Base-by-base conservation (phyloP, 495 filamentous ascomycete species). In the Annulohypoxylon maeteangense region DNA sequence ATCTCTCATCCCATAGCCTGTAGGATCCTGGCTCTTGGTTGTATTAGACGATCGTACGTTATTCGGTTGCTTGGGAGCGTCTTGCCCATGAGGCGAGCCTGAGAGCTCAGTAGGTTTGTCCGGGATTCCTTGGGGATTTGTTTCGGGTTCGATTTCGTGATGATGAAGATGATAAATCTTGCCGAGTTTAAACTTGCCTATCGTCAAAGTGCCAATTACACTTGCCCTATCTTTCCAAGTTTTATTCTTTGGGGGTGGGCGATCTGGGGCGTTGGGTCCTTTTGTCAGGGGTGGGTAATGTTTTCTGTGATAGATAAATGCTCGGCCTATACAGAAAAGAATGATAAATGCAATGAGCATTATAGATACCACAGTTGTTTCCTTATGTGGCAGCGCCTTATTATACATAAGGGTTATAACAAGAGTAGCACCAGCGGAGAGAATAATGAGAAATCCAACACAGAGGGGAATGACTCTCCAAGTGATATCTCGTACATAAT, bases 401-500 rank as follows among this genome's bases (percentile, higher is more conserved):
- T 66, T 6, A 45, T 40, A 50, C 22, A 22, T 3, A 7, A 75
- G 14, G 40, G 69, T 74, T 32, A 60, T 29, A 11, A 51, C 32
- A 31, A 77, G 58, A 20, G 75, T 57, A 20, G 25, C 67, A 25
- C 72, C 69, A 8, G 56, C 14, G 8, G 72, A 71, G 57, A 77
- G 60, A 20, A 66, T 5, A 12, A 73, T 47, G 20, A 77, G 72
- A 27, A 40, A 32, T 10, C 60, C 16, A 22, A 55, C 34, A 32
- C 56, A 71, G 12, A 62, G 65, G 23, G 73, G 75, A 8, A 77
- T 62, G 1, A 75, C 18, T 56, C 65, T 71, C 12, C 34, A 69
- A 10, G 72, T 77, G 55, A 74, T 62, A n/a, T 74, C 60, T 42
- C 65, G 64, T 7, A 75, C 44, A n/a, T 47, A 58, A 29, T 34